Conservation (phyloP, 495 filamentous ascomycete genomes). For the Penicillium goetzii region DNA sequence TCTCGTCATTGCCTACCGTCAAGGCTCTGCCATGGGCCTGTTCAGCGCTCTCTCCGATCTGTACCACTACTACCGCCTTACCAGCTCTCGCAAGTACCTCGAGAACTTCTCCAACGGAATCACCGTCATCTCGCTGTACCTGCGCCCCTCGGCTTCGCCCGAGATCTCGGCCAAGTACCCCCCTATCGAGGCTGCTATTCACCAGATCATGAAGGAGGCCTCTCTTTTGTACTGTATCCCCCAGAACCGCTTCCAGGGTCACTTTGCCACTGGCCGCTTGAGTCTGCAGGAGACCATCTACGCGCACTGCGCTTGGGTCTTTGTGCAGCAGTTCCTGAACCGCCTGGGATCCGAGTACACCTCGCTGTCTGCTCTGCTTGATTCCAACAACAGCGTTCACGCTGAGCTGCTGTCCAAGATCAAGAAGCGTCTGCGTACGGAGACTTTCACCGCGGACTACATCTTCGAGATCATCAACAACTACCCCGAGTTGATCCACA, state of each 20-base stretch:
- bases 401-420: slow-evolving; percentile 92
- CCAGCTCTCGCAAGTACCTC: slow-evolving; percentile 94
- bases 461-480: slow-evolving; percentile 95
- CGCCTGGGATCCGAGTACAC: slow-evolving; percentile 90
- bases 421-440: slow-evolving; percentile 90
- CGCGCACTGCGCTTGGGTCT: slow-evolving; percentile 95
- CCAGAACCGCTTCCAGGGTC: slow-evolving; percentile 88
- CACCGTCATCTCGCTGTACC: slow-evolving; percentile 92
- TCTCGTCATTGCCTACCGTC: slow-evolving; percentile 90
- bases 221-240: slow-evolving; percentile 97
- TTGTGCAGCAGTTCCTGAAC: slow-evolving; percentile 96
- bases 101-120: slow-evolving; percentile 99
- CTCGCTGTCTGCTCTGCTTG: slow-evolving; percentile 79
- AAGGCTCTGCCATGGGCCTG: slow-evolving; percentile 87
- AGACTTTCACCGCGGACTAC: slow-evolving; percentile 97
- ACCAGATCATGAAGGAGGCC: slow-evolving; percentile 98
- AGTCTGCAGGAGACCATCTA: slow-evolving; percentile 97
- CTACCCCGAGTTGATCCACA: slow-evolving; percentile 85
- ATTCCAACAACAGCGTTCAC: slow-evolving; percentile 78
- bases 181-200: slow-evolving; percentile 89
- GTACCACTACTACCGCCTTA: slow-evolving; percentile 98
- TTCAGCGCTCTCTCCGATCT: slow-evolving; percentile 95
- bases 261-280: slow-evolving; percentile 86
- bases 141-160: slow-evolving; percentile 65
- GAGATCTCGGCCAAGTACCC: slow-evolving; percentile 61